A percentile compares a stretch with the other conserved stretches of the same genome.
These are phyloP conservation scores for Eutypella sp. DNA, from an alignment of 2,329 filamentous ascomycete species.

Conservation along the genomic window DNA sequence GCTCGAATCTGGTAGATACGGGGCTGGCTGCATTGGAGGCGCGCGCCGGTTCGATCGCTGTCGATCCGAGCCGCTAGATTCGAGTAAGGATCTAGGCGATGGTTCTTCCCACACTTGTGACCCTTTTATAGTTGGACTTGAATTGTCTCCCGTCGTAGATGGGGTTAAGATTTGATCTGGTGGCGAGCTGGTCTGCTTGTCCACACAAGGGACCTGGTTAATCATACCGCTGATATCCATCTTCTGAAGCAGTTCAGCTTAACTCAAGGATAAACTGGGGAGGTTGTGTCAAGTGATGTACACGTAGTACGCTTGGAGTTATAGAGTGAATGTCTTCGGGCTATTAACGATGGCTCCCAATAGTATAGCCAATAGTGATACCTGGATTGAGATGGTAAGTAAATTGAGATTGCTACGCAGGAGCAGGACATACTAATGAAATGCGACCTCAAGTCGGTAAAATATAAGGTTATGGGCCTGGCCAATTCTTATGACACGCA, in stretches of 20 bases:
- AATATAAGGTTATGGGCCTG: too few relatives aligned
- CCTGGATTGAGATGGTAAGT: too few relatives aligned
- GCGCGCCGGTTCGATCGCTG: constrained; percentile 13
- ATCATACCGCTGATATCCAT: neutral
- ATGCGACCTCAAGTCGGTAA: too few relatives aligned
- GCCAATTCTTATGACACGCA: too few relatives aligned
- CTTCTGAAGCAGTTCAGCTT: neutral
- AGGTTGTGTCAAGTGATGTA: neutral
- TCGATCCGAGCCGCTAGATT: neutral
- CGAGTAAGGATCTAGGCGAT: neutral
- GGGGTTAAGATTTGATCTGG: neutral
- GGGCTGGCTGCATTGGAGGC: constrained; percentile 14
- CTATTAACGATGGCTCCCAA: too few relatives aligned
- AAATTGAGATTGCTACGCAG: too few relatives aligned
- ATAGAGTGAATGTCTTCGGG: neutral
- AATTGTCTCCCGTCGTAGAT: neutral
- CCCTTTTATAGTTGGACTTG: neutral
- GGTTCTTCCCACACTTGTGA: neutral
- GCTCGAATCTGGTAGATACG: constrained; percentile 24
- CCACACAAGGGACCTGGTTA: neutral
- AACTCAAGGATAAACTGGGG: neutral
- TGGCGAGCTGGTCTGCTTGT: neutral
- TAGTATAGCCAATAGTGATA: too few relatives aligned
- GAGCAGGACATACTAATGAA: too few relatives aligned
- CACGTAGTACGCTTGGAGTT: neutral